A percentile compares a stretch with the other conserved stretches of the same genome.
Evolutionary conservation across 2,329 filamentous ascomycete species (phyloP).

Genomic region (Pleoardoris graminearum): DNA sequence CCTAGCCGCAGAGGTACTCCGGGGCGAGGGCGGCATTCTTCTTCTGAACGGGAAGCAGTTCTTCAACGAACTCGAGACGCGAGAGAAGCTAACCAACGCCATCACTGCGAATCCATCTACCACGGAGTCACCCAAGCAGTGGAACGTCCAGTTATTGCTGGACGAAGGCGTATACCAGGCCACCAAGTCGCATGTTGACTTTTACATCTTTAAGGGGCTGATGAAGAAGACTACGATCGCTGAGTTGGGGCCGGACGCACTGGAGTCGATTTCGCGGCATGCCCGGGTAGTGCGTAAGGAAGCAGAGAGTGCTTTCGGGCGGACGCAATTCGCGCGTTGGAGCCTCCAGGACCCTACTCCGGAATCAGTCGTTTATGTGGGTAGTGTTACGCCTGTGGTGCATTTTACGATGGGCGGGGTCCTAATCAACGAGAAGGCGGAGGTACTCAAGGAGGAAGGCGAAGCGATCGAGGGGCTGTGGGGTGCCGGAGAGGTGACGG

Average conservation of each 20-base stretch:
- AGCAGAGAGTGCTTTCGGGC: conserved; percentile 51
- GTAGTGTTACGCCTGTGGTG: conserved; percentile 64
- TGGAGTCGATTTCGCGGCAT: conserved; percentile 56
- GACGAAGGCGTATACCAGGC: conserved; percentile 62
- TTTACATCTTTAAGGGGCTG: conserved; percentile 66
- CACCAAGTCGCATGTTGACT: conserved; percentile 60
- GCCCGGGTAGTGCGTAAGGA: conserved; percentile 49
- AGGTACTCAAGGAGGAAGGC: conserved; percentile 53
- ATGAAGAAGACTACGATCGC: conserved; percentile 60
- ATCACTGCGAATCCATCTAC: conserved; percentile 49
- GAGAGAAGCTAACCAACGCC: conserved; percentile 59
- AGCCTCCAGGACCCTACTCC: conserved; percentile 51
- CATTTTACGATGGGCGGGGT: conserved; percentile 71
- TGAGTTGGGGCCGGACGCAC: conserved; percentile 48
- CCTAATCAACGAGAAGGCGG: conserved; percentile 57
- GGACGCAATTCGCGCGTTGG: conserved; percentile 61
- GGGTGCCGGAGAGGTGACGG: conserved; percentile 67
- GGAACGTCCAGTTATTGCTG: conserved; percentile 62
- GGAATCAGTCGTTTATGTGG: conserved; percentile 61
- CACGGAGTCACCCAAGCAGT: conserved; percentile 52
- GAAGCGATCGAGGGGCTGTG: conserved; percentile 60
- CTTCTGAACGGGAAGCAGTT: conserved; percentile 58
- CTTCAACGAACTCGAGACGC: conserved; percentile 64
- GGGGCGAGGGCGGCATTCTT: conserved; percentile 65
- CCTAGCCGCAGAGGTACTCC: conserved; percentile 64